These are phyloP conservation scores for Naganishia vishniacii DNA, from an alignment of 768 basidiomycete genomes.

Conservation along the genomic window DNA sequence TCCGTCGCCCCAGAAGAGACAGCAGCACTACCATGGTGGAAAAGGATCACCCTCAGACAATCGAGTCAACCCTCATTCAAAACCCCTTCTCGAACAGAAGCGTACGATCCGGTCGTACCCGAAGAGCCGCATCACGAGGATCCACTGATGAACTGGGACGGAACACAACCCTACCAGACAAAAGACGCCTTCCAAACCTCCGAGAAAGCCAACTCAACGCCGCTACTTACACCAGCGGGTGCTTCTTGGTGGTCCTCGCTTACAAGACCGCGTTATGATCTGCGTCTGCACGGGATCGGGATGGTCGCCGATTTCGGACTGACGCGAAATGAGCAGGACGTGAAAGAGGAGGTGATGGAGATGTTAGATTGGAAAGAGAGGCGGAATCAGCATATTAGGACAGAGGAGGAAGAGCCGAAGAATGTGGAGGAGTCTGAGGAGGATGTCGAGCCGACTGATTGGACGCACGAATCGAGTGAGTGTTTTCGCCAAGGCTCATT, in stretches of 20 bases:
- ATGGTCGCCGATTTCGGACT: constrained; percentile 26
- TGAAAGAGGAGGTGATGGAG: constrained; percentile 28
- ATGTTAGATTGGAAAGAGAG: constrained; percentile 25
- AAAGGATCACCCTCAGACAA: not conserved
- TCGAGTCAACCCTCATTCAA: not conserved
- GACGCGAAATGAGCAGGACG: constrained; percentile 19
- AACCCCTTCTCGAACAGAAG: constrained; percentile 1
- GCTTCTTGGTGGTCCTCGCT: constrained; percentile 10
- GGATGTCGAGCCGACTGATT: no score
- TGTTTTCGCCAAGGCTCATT: no score
- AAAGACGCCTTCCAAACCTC: not conserved
- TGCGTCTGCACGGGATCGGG: constrained; percentile 26
- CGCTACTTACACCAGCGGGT: not conserved
- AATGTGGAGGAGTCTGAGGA: not conserved
- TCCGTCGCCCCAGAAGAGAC: not conserved
- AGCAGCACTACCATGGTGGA: not conserved
- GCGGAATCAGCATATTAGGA: no score
- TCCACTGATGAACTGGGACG: constrained; percentile 2
- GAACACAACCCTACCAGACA: not conserved
- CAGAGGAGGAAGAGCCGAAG: not conserved
- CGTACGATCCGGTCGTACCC: not conserved
- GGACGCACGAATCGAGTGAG: no score
- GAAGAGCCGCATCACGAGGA: not conserved
- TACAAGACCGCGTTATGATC: constrained; percentile 17
- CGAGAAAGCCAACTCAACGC: not conserved